Conservation (phyloP, 176 grass and related monocot species). For the Triticum dicoccoides region DNA sequence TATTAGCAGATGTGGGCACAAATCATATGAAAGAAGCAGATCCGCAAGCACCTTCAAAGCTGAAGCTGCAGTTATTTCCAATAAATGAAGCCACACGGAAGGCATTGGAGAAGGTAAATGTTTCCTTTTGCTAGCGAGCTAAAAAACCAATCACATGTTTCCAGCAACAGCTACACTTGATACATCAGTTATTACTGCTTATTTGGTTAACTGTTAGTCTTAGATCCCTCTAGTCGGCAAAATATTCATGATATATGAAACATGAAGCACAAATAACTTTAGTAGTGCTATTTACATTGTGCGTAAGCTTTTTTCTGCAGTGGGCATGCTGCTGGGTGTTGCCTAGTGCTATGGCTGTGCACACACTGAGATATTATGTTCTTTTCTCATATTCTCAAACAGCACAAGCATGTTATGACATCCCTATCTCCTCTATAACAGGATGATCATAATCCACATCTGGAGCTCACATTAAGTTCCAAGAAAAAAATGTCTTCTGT, state of each 20-base stretch:
- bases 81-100: conserved; percentile 89
- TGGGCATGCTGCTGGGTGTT: not conserved
- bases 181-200: conserved; percentile 5
- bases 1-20: conserved; percentile 47
- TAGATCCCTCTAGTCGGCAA: conserved; percentile 12
- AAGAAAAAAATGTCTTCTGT: conserved; percentile 96
- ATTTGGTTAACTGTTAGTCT: conserved; percentile 17
- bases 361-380: conserved; percentile 19
- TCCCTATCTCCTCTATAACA: conserved; percentile 44
- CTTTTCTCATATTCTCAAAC: conserved; percentile 30
- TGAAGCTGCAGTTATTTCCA: conserved; percentile 97
- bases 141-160: conserved; percentile 11
- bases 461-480: conserved; percentile 95
- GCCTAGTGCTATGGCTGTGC: not conserved
- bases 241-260: conserved; percentile 21
- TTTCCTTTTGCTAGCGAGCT: conserved; percentile 25
- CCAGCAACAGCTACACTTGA: not conserved
- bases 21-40: conserved; percentile 55
- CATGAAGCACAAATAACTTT: not conserved
- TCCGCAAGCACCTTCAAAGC: conserved; percentile 57
- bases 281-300: not conserved
- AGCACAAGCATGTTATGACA: conserved; percentile 20
- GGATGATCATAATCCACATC: conserved; percentile 91
- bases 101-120: conserved; percentile 85
- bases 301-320: conserved; percentile 13